Percentiles rank a stretch among this genome's conserved stretches.
Conservation (phyloP, 306 rosid species). For the Castanospermum australe region DNA sequence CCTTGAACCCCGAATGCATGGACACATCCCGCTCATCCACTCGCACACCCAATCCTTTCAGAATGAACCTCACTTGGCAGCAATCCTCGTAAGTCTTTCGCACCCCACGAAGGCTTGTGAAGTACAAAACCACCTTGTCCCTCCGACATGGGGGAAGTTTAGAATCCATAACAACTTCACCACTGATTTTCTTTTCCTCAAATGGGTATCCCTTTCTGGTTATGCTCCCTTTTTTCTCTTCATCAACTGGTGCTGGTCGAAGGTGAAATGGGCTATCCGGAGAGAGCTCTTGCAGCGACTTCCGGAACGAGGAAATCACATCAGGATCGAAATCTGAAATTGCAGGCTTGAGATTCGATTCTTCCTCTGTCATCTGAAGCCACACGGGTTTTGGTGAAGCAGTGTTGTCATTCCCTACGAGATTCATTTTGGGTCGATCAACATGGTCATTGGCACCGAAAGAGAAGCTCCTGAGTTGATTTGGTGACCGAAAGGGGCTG, state of each 20-base stretch:
- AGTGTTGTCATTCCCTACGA: slow-evolving; percentile 19
- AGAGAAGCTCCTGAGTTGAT: slow-evolving; percentile 61
- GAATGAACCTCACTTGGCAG: slow-evolving; percentile 64
- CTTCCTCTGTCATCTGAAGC: slow-evolving; percentile 44
- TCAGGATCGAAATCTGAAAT: slow-evolving; percentile 51
- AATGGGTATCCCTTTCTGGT: neutral
- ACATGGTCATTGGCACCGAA: slow-evolving; percentile 44
- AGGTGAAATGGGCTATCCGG: slow-evolving; percentile 37
- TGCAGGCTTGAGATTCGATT: slow-evolving; percentile 23
- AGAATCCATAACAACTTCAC: slow-evolving; percentile 3
- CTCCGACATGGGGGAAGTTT: slow-evolving; percentile 25
- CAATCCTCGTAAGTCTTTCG: slow-evolving; percentile 92
- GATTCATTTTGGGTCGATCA: slow-evolving; percentile 38
- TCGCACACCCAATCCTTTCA: slow-evolving; percentile 58
- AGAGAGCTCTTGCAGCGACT: slow-evolving; percentile 46
- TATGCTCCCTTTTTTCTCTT: neutral
- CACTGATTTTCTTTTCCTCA: slow-evolving; percentile 26
- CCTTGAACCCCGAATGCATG: slow-evolving; percentile 89
- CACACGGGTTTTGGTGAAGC: slow-evolving; percentile 50
- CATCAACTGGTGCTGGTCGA: neutral
- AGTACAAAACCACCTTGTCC: slow-evolving; percentile 62
- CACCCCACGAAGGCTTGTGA: slow-evolving; percentile 80
- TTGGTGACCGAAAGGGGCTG: slow-evolving; percentile 67
- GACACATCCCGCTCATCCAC: slow-evolving; percentile 89
- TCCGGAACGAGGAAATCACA: slow-evolving; percentile 52